These are phyloP conservation scores for Chenopodium suecicum DNA, from an alignment of 148 eudicot species.

Conservation along the genomic window DNA sequence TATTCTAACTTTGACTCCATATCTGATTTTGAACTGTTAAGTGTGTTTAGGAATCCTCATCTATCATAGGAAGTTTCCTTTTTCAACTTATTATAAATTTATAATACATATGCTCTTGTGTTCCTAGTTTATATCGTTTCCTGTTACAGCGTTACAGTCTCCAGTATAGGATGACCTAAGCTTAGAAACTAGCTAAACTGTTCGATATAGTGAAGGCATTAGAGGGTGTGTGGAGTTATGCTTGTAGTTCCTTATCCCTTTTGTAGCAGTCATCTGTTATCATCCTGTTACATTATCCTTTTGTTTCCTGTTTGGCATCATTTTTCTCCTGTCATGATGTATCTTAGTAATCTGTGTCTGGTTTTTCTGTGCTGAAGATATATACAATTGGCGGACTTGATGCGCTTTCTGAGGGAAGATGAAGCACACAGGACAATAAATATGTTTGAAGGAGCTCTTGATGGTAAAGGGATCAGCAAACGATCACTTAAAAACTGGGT, in stretches of 20 bases:
- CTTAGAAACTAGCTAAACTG: background rate
- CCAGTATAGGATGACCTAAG: background rate
- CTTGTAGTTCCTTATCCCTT: background rate
- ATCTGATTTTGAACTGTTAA: background rate
- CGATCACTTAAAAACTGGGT: slow-evolving; percentile 84
- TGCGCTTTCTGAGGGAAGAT: slow-evolving; percentile 79
- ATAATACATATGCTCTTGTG: background rate
- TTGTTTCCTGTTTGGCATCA: background rate
- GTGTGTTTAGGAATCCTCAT: background rate
- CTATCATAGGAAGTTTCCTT: background rate
- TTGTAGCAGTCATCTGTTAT: background rate
- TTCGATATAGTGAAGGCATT: background rate
- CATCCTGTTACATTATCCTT: background rate
- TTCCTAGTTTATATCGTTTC: background rate
- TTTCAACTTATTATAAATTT: too few relatives aligned
- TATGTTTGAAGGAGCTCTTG: slow-evolving; percentile 66
- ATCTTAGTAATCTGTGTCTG: background rate
- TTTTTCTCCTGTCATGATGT: background rate
- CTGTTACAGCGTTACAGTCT: too few relatives aligned
- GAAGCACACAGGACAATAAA: slow-evolving; percentile 59
- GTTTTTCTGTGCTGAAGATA: slow-evolving; percentile 31
- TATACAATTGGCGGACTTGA: slow-evolving; percentile 60
- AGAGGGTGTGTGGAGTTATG: background rate
- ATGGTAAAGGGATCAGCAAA: slow-evolving; percentile 73
- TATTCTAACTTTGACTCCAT: background rate